Conservation (phyloP, 768 basidiomycete species). For the Pleurotus tuber-regium region DNA sequence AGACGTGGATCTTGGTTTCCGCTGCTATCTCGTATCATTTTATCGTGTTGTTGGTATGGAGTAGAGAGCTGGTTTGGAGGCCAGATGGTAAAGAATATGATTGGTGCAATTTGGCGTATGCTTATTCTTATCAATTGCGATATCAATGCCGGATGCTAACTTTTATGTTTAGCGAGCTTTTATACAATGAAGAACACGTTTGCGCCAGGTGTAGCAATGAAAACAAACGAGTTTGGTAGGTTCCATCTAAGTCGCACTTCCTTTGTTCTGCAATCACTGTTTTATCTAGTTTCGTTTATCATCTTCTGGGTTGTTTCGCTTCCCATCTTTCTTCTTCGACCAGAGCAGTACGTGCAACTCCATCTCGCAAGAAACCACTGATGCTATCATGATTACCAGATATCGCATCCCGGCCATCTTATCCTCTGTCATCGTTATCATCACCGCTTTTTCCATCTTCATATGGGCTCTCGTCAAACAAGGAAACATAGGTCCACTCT, state of each 20-base stretch:
- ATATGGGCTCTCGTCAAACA: slow-evolving; percentile 28
- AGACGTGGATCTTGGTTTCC: slow-evolving; percentile 30
- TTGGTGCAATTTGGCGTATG: slow-evolving; percentile 30
- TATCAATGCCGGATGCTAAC: neutral
- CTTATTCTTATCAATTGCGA: neutral
- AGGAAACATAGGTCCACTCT: slow-evolving; percentile 28
- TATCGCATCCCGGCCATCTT: slow-evolving; percentile 22
- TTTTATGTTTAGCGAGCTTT: slow-evolving; percentile 23
- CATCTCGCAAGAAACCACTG: neutral
- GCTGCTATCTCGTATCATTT: slow-evolving; percentile 25
- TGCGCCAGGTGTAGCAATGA: slow-evolving; percentile 21
- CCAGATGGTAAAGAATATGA: slow-evolving; percentile 29
- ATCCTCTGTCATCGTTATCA: slow-evolving; percentile 24
- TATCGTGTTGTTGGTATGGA: slow-evolving; percentile 31
- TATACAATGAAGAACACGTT: slow-evolving; percentile 28
- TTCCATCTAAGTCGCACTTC: neutral
- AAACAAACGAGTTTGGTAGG: slow-evolving; percentile 30
- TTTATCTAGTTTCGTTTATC: slow-evolving; percentile 24
- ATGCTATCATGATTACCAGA: neutral
- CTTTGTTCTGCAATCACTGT: neutral
- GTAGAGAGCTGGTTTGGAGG: slow-evolving; percentile 30
- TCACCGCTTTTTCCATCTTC: slow-evolving; percentile 25
- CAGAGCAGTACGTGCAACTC: slow-evolving; percentile 22
- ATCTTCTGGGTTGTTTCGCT: slow-evolving; percentile 27
- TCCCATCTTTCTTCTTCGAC: slow-evolving; percentile 25